Evolutionary conservation across 176 grass and related monocot species (phyloP).

Genomic region (Ananas comosus): DNA sequence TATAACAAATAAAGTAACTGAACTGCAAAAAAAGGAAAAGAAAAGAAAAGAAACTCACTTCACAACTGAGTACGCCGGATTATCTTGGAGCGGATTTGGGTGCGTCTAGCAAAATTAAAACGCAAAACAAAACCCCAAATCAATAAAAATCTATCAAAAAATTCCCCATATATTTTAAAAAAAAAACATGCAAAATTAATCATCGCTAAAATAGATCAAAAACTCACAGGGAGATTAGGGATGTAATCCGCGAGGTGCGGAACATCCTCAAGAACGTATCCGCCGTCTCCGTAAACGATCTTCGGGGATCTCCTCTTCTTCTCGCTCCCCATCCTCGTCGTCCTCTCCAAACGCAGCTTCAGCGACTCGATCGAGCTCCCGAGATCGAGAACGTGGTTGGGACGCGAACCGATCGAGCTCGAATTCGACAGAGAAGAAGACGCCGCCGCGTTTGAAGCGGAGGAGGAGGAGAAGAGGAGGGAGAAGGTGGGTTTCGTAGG

Average conservation of each 20-base stretch:
- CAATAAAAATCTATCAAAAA: neutral
- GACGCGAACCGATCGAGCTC: neutral
- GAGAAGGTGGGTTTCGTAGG: neutral
- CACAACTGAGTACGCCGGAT: constrained; percentile 80
- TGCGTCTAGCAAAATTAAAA: neutral
- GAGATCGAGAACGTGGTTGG: constrained; percentile 8
- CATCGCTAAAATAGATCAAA: neutral
- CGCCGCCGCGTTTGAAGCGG: neutral
- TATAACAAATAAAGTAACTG: neutral
- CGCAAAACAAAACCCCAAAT: neutral
- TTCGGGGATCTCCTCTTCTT: constrained; percentile 30
- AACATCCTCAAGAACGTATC: constrained; percentile 74
- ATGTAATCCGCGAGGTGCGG: constrained; percentile 67
- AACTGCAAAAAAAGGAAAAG: neutral
- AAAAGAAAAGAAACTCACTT: constrained; percentile 33
- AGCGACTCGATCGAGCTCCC: constrained; percentile 2
- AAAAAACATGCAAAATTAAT: constrained; percentile 3
- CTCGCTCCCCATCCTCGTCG: constrained; percentile 9
- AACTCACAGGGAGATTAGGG: constrained; percentile 26
- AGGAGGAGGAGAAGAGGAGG: neutral
- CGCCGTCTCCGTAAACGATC: constrained; percentile 32
- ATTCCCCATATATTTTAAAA: neutral
- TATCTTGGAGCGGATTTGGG: constrained; percentile 77
- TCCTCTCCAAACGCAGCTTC: constrained; percentile 14
- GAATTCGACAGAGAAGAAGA: neutral